These are phyloP conservation scores for Delitschia confertaspora DNA, from an alignment of 495 filamentous ascomycete genomes.

Conservation along the genomic window DNA sequence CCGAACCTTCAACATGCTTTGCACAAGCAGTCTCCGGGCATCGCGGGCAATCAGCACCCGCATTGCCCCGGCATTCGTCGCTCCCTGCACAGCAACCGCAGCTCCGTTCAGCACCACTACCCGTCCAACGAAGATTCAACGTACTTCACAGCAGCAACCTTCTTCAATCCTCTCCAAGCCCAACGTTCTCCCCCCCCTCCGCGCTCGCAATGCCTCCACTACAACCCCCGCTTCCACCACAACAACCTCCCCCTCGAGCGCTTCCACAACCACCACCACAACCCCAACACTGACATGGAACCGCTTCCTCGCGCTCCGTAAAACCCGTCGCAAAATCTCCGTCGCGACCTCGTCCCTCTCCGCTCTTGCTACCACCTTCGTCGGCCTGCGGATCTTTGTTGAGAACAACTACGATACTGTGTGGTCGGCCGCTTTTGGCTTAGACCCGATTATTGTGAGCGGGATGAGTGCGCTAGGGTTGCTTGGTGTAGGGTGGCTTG, in stretches of 20 bases:
- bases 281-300: slow-evolving; percentile 65
- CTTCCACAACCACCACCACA: slow-evolving; percentile 1
- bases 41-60: slow-evolving; percentile 10
- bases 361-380: slow-evolving; percentile 47
- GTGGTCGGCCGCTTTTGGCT: slow-evolving; percentile 56
- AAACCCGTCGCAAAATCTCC: slow-evolving; percentile 71
- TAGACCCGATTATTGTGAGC: slow-evolving; percentile 80
- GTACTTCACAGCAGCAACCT: slow-evolving; percentile 2
- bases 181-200: background rate
- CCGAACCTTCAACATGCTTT: slow-evolving; percentile 15
- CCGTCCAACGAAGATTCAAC: slow-evolving; percentile 13
- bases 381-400: slow-evolving; percentile 55
- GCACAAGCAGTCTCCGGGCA: slow-evolving; percentile 15
- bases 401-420: slow-evolving; percentile 59
- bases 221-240: slow-evolving; percentile 5
- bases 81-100: slow-evolving; percentile 8
- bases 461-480: slow-evolving; percentile 65
- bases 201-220: slow-evolving; percentile 37
- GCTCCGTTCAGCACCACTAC: slow-evolving; percentile 16
- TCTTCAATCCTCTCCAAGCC: slow-evolving; percentile 3
- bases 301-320: slow-evolving; percentile 83
- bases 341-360: slow-evolving; percentile 63
- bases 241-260: background rate
- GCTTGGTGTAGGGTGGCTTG: slow-evolving; percentile 73
- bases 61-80: slow-evolving; percentile 13